Percentiles rank a stretch among this genome's conserved stretches.
These are phyloP conservation scores for Euphorbia corollata DNA, from an alignment of 441 rosid species.

Conservation along the genomic window DNA sequence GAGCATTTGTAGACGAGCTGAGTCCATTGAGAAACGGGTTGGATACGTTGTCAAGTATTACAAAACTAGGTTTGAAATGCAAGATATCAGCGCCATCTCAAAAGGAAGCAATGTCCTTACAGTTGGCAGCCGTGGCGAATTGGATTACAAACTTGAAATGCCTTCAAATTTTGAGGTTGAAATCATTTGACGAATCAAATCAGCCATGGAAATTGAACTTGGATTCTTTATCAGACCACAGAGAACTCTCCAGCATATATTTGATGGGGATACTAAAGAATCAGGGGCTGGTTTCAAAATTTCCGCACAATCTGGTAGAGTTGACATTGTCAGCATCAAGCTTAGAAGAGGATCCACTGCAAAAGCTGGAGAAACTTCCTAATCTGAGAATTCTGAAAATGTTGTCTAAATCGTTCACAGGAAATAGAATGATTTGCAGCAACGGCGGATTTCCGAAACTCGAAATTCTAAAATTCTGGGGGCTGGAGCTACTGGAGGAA, in stretches of 20 bases:
- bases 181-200: background rate
- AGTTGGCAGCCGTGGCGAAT: background rate
- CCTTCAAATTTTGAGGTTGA: background rate
- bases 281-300: background rate
- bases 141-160: slow-evolving; percentile 1
- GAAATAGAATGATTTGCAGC: background rate
- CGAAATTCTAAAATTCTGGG: background rate
- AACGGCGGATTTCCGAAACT: background rate
- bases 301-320: background rate
- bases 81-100: slow-evolving; percentile 4
- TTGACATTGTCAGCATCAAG: background rate
- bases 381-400: background rate
- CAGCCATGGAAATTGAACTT: background rate
- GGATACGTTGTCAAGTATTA: background rate
- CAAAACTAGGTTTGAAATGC: slow-evolving; percentile 3
- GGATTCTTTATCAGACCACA: background rate
- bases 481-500: background rate
- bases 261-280: background rate
- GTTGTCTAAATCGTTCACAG: background rate
- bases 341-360: background rate
- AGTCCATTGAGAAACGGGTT: slow-evolving; percentile 9
- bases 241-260: background rate
- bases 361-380: background rate
- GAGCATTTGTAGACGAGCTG: background rate
- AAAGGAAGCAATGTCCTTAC: background rate